These are phyloP conservation scores for Atkinsonella hypoxylon DNA, from an alignment of 2,329 filamentous ascomycete species.

Conservation along the genomic window DNA sequence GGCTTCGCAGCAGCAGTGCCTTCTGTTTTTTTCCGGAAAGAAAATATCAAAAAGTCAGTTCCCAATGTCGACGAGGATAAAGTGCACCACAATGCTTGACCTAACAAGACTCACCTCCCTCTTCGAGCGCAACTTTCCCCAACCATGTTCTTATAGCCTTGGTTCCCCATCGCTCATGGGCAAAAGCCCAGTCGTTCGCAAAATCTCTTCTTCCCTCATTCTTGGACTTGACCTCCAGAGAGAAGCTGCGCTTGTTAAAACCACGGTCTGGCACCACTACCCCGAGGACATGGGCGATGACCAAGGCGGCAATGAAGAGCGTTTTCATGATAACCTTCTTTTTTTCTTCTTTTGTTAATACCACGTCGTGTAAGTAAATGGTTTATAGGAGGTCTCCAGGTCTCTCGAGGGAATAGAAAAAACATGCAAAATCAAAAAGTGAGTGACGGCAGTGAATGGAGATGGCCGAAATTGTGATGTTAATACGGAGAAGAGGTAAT, in stretches of 20 bases:
- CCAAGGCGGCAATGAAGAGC: not conserved
- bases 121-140: constrained; percentile 16
- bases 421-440: not conserved
- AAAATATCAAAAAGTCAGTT: not conserved
- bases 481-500: no score
- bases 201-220: constrained; percentile 17
- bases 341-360: no score
- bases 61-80: not conserved
- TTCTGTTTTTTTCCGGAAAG: not conserved
- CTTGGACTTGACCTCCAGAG: constrained; percentile 15
- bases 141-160: constrained; percentile 10
- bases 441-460: not conserved
- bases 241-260: constrained; percentile 12
- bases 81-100: no score
- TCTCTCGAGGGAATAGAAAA: not conserved
- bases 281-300: not conserved
- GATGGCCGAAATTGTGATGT: not conserved
- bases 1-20: constrained; percentile 21
- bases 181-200: constrained; percentile 21
- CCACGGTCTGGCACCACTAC: not conserved
- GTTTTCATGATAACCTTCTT: constrained; percentile 1
- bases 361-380: no score
- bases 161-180: constrained; percentile 23
- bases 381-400: not conserved
- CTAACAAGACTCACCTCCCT: constrained; percentile 14